A percentile compares a stretch with the other conserved stretches of the same genome.
These are phyloP conservation scores for Lactarius psammicola DNA, from an alignment of 768 basidiomycete genomes.

Conservation along the genomic window DNA sequence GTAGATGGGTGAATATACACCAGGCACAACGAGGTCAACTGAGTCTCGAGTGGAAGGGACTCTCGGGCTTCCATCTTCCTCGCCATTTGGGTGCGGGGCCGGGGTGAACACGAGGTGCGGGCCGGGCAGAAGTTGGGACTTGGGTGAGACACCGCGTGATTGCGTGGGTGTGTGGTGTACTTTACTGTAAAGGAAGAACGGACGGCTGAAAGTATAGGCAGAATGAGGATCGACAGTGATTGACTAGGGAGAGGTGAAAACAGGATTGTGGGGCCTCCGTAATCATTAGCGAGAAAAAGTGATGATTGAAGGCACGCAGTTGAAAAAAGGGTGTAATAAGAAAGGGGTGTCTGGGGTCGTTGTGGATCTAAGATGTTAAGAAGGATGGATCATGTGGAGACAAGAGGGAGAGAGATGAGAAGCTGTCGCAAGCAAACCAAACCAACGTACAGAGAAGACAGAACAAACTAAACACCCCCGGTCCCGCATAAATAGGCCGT, in stretches of 20 bases:
- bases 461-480: not conserved
- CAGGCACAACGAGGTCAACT: not conserved
- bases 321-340: too few species aligned
- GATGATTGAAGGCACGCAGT: too few species aligned
- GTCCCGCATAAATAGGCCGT: conserved; percentile 18
- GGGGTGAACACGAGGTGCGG: too few species aligned
- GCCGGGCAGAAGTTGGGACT: not conserved
- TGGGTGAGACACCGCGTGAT: not conserved
- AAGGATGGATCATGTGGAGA: conserved; percentile 1
- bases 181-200: not conserved
- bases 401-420: not conserved
- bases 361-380: not conserved
- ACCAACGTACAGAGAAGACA: not conserved
- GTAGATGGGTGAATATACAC: not conserved
- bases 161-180: too few species aligned
- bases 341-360: conserved; percentile 4
- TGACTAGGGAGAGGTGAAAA: not conserved
- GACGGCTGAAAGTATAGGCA: not conserved
- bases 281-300: too few species aligned
- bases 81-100: not conserved
- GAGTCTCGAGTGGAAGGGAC: not conserved
- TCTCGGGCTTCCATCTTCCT: not conserved
- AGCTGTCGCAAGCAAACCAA: conserved; percentile 3
- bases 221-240: not conserved
- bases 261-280: not conserved